phyloP scores from a whole-genome alignment of 164 flowering plant genomes.

The Euptelea pleiosperma region DNA sequence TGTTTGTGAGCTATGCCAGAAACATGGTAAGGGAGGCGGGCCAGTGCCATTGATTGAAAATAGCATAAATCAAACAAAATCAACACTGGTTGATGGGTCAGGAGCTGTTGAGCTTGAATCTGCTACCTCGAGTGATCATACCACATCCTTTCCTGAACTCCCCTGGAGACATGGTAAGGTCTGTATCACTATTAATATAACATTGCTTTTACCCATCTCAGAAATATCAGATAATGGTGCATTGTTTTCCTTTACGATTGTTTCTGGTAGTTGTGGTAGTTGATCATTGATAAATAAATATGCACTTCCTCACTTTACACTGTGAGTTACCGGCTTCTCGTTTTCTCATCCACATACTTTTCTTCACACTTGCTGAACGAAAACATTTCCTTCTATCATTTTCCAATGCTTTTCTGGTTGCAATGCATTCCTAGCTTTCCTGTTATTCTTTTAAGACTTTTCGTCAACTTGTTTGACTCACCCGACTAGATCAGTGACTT shows the following conservation, averaged over 20 bases:
- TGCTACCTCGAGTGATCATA: constrained; percentile 15
- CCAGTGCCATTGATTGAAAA: constrained; percentile 15
- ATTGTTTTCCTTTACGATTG: not conserved
- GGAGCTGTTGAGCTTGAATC: constrained; percentile 25
- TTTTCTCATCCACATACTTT: too few species aligned
- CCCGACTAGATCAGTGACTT: not conserved
- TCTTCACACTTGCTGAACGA: too few species aligned
- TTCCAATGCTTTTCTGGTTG: too few species aligned
- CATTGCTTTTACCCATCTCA: not conserved
- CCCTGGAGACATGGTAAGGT: constrained; percentile 55
- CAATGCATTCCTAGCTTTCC: too few species aligned
- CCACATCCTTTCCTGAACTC: constrained; percentile 15
- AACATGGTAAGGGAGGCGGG: constrained; percentile 38
- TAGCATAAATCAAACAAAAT: constrained; percentile 3
- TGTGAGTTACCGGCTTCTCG: too few species aligned
- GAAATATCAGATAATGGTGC: not conserved
- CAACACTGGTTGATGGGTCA: constrained; percentile 15
- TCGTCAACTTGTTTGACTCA: too few species aligned
- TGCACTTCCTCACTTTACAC: not conserved
- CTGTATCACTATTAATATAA: constrained; percentile 23
- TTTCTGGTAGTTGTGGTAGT: not conserved
- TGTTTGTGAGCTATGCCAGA: constrained; percentile 81
- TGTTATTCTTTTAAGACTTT: too few species aligned
- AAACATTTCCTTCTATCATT: too few species aligned
- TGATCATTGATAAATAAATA: not conserved